phyloP scores from a whole-genome alignment of 352 stramenopile species.

The Hyaloperonospora arabidopsidis region DNA sequence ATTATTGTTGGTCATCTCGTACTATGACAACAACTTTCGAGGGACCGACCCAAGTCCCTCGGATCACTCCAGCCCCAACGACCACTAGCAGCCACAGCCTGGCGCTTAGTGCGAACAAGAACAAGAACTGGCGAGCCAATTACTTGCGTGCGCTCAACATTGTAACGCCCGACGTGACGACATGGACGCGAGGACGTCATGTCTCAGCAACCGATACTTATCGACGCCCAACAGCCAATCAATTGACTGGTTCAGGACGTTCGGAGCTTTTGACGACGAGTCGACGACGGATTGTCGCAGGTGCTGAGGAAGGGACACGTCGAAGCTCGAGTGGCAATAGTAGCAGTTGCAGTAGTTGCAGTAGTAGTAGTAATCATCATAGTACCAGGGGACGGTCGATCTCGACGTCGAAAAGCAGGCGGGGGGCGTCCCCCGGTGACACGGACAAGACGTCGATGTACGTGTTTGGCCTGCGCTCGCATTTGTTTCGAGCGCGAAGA shows the following conservation, averaged over 20 bases:
- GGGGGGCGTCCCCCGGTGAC: constrained; percentile 10
- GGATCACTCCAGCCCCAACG: neutral
- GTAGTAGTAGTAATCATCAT: constrained; percentile 9
- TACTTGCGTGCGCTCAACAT: constrained; percentile 76
- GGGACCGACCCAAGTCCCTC: too few relatives aligned
- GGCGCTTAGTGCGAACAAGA: constrained; percentile 25
- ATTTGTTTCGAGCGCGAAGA: constrained; percentile 26
- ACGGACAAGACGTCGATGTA: constrained; percentile 22
- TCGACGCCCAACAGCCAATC: neutral
- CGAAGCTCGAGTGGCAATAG: neutral
- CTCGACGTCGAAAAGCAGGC: constrained; percentile 14
- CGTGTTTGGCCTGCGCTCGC: constrained; percentile 31
- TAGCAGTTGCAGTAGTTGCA: too few relatives aligned
- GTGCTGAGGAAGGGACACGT: constrained; percentile 5
- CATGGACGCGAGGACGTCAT: constrained; percentile 12
- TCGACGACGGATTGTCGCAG: constrained; percentile 1
- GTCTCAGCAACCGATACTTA: neutral
- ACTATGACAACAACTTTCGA: too few relatives aligned
- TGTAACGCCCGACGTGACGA: constrained; percentile 38
- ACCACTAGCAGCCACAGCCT: constrained; percentile 18
- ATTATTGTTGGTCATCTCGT: too few relatives aligned
- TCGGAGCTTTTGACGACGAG: constrained; percentile 1
- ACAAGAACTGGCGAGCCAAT: constrained; percentile 69
- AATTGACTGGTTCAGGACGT: constrained; percentile 1
- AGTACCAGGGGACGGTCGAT: constrained; percentile 11